Evolutionary conservation across 164 flowering plant species (phyloP).

Genomic region (Annona cherimola): DNA sequence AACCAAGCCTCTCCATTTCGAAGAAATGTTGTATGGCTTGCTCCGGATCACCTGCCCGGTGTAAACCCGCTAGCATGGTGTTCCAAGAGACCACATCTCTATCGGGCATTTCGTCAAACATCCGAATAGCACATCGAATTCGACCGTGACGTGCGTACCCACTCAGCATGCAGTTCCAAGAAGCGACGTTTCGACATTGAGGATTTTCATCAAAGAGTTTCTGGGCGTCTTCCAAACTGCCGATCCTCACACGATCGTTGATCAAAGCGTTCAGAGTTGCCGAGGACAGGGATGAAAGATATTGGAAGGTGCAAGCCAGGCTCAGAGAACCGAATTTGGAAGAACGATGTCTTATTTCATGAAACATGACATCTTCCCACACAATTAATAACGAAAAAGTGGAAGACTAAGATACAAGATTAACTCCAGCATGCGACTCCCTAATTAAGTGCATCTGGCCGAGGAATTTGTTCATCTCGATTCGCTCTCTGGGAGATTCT

Average conservation of each 20-base stretch:
- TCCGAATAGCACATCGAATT: conserved; percentile 27
- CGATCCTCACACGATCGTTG: conserved; percentile 20
- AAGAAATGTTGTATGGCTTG: conserved; percentile 22
- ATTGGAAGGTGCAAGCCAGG: background rate
- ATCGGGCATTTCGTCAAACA: conserved; percentile 63
- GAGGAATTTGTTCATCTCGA: too few relatives aligned
- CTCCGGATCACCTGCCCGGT: conserved; percentile 20
- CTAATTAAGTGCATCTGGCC: too few relatives aligned
- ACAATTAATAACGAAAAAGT: too few relatives aligned
- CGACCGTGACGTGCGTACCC: conserved; percentile 21
- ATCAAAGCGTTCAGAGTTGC: conserved; percentile 18
- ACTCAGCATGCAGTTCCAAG: conserved; percentile 48
- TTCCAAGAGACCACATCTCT: conserved; percentile 65
- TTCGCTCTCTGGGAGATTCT: too few relatives aligned
- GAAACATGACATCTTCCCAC: too few relatives aligned
- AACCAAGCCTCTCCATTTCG: conserved; percentile 33
- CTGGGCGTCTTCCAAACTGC: conserved; percentile 29
- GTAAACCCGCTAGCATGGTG: conserved; percentile 40
- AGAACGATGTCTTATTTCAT: background rate
- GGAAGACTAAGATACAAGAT: too few relatives aligned
- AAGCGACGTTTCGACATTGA: conserved; percentile 17
- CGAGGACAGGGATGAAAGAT: background rate
- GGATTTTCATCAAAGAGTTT: conserved; percentile 37
- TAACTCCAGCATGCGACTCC: too few relatives aligned
- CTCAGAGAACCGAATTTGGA: background rate